Evolutionary conservation across 441 rosid genomes (phyloP), one percentile per base, ranked within the genome.

Genomic region (Theobroma grandiflorum): DNA sequence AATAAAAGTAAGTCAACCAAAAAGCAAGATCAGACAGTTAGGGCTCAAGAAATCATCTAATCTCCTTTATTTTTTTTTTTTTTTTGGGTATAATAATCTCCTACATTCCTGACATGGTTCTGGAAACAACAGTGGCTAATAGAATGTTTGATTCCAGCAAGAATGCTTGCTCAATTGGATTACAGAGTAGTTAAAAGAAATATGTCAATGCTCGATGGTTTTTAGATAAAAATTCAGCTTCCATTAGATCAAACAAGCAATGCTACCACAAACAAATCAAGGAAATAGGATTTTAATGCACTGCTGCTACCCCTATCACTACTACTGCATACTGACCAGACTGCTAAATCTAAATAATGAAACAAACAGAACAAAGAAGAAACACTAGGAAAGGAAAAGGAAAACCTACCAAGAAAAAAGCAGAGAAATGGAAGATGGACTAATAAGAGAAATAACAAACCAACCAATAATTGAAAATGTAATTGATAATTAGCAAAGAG

Each of bases 401-500:
- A 20, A 58, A 22, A 43, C 2, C 20, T 2, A 64, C 26, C 50
- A 61, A 50, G 40, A 33, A 49, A 59, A 62, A 0, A 3, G 72
- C 2, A 79, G 72, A n/a, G 26, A 42, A 59, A 78, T 57, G 45
- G 58, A 76, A 10, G 31, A 38, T n/a, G 16, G 38, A 61, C 59
- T 11, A 70, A 43, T 63, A 49, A 66, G 31, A 65, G 67, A 12
- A 45, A 80, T 42, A 47, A 43, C 43, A 68, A 47, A 38, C 11
- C 9, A 37, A 3, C 11, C 42, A 50, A 82, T 7, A 0, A 70
- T 38, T 0, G 26, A 52, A 10, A 57, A 76, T 58, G 49, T 20
- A 55, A 55, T 65, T 8, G 42, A 22, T 52, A 58, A 74, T 42
- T 15, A 67, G 42, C 38, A 81, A 72, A 53, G 63, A 61, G 18